Percentiles rank a stretch among this genome's conserved stretches.
Conservation (phyloP, 139 green algal species). For the Picochlorum sp. region DNA sequence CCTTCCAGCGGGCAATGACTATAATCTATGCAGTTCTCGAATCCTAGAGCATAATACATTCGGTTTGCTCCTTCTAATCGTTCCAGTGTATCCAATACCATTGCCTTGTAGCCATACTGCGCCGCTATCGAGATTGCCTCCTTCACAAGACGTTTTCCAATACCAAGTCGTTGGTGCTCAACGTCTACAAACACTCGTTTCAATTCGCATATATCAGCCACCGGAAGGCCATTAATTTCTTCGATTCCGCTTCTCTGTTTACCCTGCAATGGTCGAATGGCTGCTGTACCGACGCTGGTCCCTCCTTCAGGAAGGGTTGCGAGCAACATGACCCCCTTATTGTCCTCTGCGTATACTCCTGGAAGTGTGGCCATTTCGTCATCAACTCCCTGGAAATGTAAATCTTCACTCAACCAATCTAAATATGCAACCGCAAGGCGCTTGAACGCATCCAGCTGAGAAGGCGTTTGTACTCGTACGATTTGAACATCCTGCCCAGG, state of each 20-base stretch:
- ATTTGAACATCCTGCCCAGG: too few species aligned
- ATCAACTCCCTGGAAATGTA: conserved; percentile 24
- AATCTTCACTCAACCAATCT: conserved; percentile 28
- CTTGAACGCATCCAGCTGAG: conserved; percentile 19
- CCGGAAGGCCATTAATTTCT: conserved; percentile 5
- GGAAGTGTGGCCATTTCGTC: conserved; percentile 22
- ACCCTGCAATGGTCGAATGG: conserved; percentile 17
- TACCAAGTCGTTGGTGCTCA: conserved; percentile 16
- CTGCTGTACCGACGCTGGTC: conserved; percentile 13
- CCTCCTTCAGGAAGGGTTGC: conserved; percentile 2
- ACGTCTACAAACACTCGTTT: conserved; percentile 29
- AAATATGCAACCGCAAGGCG: conserved; percentile 11
- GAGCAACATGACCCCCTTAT: conserved; percentile 23
- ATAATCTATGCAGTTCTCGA: conserved; percentile 19
- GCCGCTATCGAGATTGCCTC: conserved; percentile 6
- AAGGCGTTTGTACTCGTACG: not conserved
- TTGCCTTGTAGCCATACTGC: conserved; percentile 14
- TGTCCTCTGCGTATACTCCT: conserved; percentile 14
- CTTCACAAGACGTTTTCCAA: conserved; percentile 9
- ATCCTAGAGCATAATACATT: conserved; percentile 20
- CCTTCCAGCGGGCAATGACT: conserved; percentile 28
- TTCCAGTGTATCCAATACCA: conserved; percentile 29
- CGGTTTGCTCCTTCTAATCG: conserved; percentile 21
- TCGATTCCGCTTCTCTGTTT: not conserved
- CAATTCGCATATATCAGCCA: conserved; percentile 23